These are phyloP conservation scores for Turnera subulata DNA, from an alignment of 345 rosid species.

Conservation along the genomic window DNA sequence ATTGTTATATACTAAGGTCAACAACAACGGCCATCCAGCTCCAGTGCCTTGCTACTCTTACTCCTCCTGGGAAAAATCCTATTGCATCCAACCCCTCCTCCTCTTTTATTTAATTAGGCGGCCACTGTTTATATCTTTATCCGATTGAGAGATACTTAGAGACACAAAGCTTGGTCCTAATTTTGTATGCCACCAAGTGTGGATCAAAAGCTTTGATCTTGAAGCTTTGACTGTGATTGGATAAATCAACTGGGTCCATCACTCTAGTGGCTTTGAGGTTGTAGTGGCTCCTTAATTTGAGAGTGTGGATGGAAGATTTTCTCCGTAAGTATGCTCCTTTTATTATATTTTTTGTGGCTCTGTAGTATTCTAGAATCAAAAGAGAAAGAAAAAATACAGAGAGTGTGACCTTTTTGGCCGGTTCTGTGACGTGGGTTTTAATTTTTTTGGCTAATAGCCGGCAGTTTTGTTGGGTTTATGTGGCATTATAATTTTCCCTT, in stretches of 20 bases:
- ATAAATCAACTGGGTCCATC: not conserved
- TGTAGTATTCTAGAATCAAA: conserved; percentile 3
- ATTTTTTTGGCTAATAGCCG: conserved; percentile 5
- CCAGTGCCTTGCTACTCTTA: too few species aligned
- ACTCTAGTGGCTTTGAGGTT: not conserved
- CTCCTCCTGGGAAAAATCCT: too few species aligned
- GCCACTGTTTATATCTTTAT: too few species aligned
- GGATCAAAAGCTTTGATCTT: not conserved
- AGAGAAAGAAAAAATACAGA: not conserved
- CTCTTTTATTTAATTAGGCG: too few species aligned
- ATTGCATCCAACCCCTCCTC: too few species aligned
- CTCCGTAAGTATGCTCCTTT: conserved; percentile 21
- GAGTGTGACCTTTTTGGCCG: conserved; percentile 4
- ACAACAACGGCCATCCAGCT: too few species aligned
- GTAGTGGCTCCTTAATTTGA: not conserved
- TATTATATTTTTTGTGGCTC: conserved; percentile 1
- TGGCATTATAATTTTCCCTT: not conserved
- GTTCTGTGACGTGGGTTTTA: conserved; percentile 8
- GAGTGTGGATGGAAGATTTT: conserved; percentile 32
- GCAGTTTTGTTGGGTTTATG: conserved; percentile 7
- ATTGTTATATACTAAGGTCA: not conserved
- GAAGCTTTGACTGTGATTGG: conserved; percentile 4
- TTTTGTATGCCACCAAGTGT: not conserved
- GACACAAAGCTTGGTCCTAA: not conserved
- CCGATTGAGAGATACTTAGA: too few species aligned